Base-by-base conservation (phyloP, 2,329 filamentous ascomycete species). In the Trichophyton schoenleinii region DNA sequence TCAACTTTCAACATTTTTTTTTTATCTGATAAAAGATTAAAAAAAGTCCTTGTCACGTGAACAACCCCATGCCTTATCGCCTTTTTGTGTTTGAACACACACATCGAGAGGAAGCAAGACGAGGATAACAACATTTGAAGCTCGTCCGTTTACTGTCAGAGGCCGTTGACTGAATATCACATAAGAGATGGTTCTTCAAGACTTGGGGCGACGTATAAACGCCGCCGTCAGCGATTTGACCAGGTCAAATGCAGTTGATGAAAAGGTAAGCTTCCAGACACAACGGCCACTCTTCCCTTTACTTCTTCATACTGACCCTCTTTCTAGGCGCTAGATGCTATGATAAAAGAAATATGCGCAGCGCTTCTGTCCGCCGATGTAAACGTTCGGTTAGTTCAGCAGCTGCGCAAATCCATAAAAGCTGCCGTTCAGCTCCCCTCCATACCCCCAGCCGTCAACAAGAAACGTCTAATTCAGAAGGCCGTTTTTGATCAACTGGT, bases 291-390 rank as follows among this genome's bases (percentile, higher is more conserved):
- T 11, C 7, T 31, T 58, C 55, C 7, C 31, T 13, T n/a, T 58
- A 38, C 38, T 48, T 34, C 57, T 59, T 63, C 9, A 57, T 48
- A 25, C 64, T 63, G 68, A 58, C 62, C 53, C 55, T 28, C 61
- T 52, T 61, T 36, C 59, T 53, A 94, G 89, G 91, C 91, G 48
- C 97, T 99, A 74, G 94, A 99, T 80, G 82, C 83, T 69, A 99
- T 99, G 94, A 83, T 99, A 74, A 97, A 97, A 78, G 91, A 97
- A 77, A 97, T 99, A 70, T 95, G 91, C 74, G 85, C 91, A 66
- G 94, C 94, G 64, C 88, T 99, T 20, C 84, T 97, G 71, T 91
- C 96, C 80, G 90, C 94, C 75, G 94, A 99, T 70, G 94, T 99
- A 71, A 99, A 97, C 74, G 89, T 99, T 66, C 88, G 88, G 70